phyloP scores from a whole-genome alignment of 2,329 filamentous ascomycete genomes.

The Trichoderma sp. region DNA sequence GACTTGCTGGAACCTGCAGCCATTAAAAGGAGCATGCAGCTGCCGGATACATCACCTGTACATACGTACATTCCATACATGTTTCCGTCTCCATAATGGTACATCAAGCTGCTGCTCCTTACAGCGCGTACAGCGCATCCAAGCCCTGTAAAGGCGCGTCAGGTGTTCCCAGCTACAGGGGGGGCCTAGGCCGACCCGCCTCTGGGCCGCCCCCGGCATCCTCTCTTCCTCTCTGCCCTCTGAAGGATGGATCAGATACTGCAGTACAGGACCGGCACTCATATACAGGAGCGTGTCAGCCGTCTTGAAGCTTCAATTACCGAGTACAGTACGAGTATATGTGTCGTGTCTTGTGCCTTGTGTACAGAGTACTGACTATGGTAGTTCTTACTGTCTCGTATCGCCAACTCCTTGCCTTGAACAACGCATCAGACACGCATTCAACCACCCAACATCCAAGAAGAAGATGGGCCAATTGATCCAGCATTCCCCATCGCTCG shows the following conservation, averaged over 20 bases:
- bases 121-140: constrained; percentile 10
- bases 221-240: not conserved
- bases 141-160: constrained; percentile 16
- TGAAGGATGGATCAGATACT: not conserved
- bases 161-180: constrained; percentile 13
- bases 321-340: not conserved
- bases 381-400: not conserved
- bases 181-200: not conserved
- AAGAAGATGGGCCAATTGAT: not conserved
- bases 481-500: not conserved
- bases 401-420: not conserved
- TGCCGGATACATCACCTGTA: constrained; percentile 1
- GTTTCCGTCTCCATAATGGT: not conserved
- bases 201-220: not conserved
- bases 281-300: no score
- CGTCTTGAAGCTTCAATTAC: not conserved
- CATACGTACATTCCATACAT: not conserved
- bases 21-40: constrained; percentile 10
- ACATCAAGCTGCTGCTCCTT: constrained; percentile 7
- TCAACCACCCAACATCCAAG: not conserved
- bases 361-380: not conserved
- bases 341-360: not conserved
- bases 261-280: not conserved
- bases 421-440: constrained; percentile 7
- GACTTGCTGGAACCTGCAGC: not conserved